These are phyloP conservation scores for Boletus sp. DNA, from an alignment of 768 basidiomycete species.

Conservation along the genomic window DNA sequence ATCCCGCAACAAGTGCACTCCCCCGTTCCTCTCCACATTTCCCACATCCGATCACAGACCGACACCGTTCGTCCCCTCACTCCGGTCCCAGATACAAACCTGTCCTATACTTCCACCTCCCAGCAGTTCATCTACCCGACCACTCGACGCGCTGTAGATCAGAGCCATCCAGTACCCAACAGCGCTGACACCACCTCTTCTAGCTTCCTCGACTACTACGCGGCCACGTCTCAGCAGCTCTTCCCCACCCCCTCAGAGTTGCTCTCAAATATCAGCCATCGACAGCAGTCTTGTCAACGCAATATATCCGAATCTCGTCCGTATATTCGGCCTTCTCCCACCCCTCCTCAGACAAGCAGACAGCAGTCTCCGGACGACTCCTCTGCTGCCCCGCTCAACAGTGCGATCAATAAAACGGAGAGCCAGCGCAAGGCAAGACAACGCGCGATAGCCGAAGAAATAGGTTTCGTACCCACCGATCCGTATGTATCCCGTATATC, in stretches of 20 bases:
- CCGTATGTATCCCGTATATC: constrained; percentile 42
- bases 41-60: background rate
- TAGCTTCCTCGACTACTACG: constrained; percentile 22
- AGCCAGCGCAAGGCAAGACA: constrained; percentile 57
- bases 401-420: constrained; percentile 36
- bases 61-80: constrained; percentile 6
- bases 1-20: background rate
- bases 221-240: constrained; percentile 32
- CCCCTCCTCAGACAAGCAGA: constrained; percentile 4
- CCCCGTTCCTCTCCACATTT: background rate
- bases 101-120: constrained; percentile 7
- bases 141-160: constrained; percentile 1
- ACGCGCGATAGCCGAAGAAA: constrained; percentile 52
- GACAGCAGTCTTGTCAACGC: constrained; percentile 3
- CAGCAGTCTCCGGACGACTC: constrained; percentile 13
- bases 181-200: background rate
- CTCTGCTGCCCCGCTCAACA: background rate
- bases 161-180: background rate
- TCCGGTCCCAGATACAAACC: constrained; percentile 3
- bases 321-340: constrained; percentile 10
- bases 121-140: constrained; percentile 16
- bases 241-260: constrained; percentile 70
- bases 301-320: constrained; percentile 2
- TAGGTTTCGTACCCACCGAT: constrained; percentile 60
- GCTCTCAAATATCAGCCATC: constrained; percentile 42